These are phyloP conservation scores for Ascochyta clinopodiicola DNA, from an alignment of 2,329 filamentous ascomycete genomes.

Conservation along the genomic window DNA sequence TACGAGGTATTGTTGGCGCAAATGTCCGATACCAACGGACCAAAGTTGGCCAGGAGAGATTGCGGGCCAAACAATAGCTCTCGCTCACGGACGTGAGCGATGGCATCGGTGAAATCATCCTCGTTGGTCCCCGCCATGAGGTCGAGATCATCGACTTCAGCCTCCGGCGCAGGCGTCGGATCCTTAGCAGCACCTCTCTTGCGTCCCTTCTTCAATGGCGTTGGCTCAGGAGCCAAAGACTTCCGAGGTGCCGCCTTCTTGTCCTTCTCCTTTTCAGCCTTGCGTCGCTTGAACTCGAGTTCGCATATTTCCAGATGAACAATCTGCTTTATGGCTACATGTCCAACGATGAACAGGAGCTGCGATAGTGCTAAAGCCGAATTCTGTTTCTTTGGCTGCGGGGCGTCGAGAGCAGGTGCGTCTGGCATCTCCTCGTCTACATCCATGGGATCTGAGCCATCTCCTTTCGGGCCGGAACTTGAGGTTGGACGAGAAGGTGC, in stretches of 20 bases:
- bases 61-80: slow-evolving; percentile 83
- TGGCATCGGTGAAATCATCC: slow-evolving; percentile 88
- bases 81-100: slow-evolving; percentile 82
- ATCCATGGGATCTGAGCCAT: slow-evolving; percentile 22
- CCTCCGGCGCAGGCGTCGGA: slow-evolving; percentile 60
- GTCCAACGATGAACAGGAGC: slow-evolving; percentile 91
- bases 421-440: slow-evolving; percentile 29
- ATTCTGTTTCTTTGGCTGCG: slow-evolving; percentile 60
- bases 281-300: slow-evolving; percentile 95
- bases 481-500: slow-evolving; percentile 46
- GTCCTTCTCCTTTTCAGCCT: slow-evolving; percentile 87
- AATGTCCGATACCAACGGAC: slow-evolving; percentile 88
- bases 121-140: slow-evolving; percentile 96
- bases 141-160: slow-evolving; percentile 83
- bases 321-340: slow-evolving; percentile 98
- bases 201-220: slow-evolving; percentile 49
- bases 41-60: slow-evolving; percentile 88
- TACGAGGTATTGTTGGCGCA: slow-evolving; percentile 92
- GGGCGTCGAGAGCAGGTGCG: slow-evolving; percentile 35
- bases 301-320: slow-evolving; percentile 98
- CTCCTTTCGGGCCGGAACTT: slow-evolving; percentile 43
- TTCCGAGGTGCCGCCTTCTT: slow-evolving; percentile 60
- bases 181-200: slow-evolving; percentile 49
- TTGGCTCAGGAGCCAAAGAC: slow-evolving; percentile 37
- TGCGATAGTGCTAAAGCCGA: slow-evolving; percentile 82